Base-by-base conservation (phyloP, 805 yeast species). In the Dipodascus albidus region DNA sequence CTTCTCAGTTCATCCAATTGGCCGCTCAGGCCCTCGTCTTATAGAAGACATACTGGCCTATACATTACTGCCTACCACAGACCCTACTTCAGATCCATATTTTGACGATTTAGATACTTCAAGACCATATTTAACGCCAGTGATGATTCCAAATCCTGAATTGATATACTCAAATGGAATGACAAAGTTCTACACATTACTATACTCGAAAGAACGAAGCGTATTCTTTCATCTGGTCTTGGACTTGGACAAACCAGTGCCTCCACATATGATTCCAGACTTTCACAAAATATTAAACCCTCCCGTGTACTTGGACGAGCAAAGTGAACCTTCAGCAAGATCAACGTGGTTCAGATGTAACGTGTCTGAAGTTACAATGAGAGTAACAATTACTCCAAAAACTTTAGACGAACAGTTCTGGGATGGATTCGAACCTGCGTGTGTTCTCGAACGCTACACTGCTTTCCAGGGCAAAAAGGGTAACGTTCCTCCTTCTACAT, bases 391-490 rank as follows among this genome's bases (percentile, higher is more conserved):
- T 6, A 38, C 20, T 14, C 44, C 44, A 6, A n/a, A 8, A 17
- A 38, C n/a, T 19, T 8, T 38, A 4, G 20, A 14, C 17, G 20
- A 38, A 14, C 4, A 4, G 17, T 38, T 38, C 44, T 38, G 44
- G 33, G 63, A 62, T 2, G 73, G 76, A 14, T 76, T 77, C 57
- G 77, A 78, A 31, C 67, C 69, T 2, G 76, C 71, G 1, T 71
- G 71, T 15, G 83, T 88, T 48, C 71, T 70, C 50, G 62, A 67
- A 3, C 72, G 95, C 59, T 80, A 78, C 57, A 67, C 70, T 2
- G 73, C 44, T 55, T 54, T 48, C 31, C 52, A 44, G 24, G 54
- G n/a, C 59, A 59, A 51, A 61, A 64, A 48, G 60, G 63, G 50
- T 47, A 65, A 38, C 58, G 64, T 58, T 53, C 57, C 65, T 1